These are phyloP conservation scores for Solanum ossicruentum DNA, from an alignment of 257 asterid genomes.

Conservation along the genomic window DNA sequence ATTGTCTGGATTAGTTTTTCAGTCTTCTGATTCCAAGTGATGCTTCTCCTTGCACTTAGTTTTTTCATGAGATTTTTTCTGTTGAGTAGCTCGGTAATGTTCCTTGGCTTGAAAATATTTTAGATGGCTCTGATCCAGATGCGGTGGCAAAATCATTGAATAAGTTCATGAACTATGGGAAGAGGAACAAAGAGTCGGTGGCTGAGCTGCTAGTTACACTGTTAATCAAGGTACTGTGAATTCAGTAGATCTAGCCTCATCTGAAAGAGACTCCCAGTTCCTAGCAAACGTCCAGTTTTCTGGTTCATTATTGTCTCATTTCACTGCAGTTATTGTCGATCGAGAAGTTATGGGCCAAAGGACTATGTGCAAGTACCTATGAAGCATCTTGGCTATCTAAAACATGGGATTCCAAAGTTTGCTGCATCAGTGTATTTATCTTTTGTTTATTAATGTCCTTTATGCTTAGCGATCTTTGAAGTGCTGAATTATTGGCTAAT, in stretches of 20 bases:
- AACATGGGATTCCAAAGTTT: slow-evolving; percentile 81
- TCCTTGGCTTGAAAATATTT: slow-evolving; percentile 4
- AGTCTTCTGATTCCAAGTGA: neutral
- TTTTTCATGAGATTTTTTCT: neutral
- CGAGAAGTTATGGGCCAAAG: slow-evolving; percentile 82
- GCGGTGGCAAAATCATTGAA: slow-evolving; percentile 38
- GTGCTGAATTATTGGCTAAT: neutral
- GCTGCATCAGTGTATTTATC: slow-evolving; percentile 50
- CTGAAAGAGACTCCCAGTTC: neutral
- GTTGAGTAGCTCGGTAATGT: neutral
- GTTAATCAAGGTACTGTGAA: slow-evolving; percentile 51
- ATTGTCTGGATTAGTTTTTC: neutral
- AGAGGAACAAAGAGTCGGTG: slow-evolving; percentile 54
- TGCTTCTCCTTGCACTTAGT: neutral
- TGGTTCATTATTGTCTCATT: neutral
- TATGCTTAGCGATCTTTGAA: neutral
- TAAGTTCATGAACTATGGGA: slow-evolving; percentile 56
- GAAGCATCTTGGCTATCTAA: slow-evolving; percentile 69
- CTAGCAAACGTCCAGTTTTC: neutral
- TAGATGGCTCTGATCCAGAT: slow-evolving; percentile 75
- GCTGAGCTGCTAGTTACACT: slow-evolving; percentile 77
- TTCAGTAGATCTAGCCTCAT: neutral
- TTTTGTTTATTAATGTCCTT: neutral
- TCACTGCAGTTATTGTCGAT: slow-evolving; percentile 63
- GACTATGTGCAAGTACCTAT: slow-evolving; percentile 71